Evolutionary conservation across 139 green algal species (phyloP).

Genomic region (Astrephomene gubernaculifera): DNA sequence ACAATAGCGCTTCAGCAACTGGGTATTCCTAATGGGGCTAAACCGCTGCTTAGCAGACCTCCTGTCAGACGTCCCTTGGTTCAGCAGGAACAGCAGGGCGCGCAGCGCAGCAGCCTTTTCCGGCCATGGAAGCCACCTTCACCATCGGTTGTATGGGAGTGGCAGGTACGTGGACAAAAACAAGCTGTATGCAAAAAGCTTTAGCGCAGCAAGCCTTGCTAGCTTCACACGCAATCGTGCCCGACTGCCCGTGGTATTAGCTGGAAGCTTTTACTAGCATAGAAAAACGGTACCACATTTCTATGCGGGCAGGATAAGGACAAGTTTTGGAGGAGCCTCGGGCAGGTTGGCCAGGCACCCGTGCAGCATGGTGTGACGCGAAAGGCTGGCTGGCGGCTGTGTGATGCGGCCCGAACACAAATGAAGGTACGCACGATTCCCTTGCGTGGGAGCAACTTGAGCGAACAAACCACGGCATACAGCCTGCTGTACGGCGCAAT

Average conservation of each 20-base stretch:
- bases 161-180: not conserved
- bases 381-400: not conserved
- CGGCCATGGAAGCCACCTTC: not conserved
- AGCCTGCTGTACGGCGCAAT: too few relatives aligned
- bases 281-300: not conserved
- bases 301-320: not conserved
- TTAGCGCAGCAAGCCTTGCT: not conserved
- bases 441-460: too few relatives aligned
- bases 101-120: not conserved
- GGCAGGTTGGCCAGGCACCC: not conserved
- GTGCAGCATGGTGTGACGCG: not conserved
- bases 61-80: not conserved
- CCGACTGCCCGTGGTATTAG: not conserved
- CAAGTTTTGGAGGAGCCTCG: not conserved
- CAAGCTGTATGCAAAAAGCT: too few relatives aligned
- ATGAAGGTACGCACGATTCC: not conserved
- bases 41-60: not conserved
- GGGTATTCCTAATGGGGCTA: not conserved
- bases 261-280: not conserved
- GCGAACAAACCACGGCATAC: too few relatives aligned
- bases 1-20: not conserved
- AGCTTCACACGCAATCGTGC: not conserved
- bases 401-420: not conserved
- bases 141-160: not conserved
- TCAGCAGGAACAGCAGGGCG: too few relatives aligned